Evolutionary conservation across 768 basidiomycete species (phyloP).

Genomic region (Boletus rufocinnamomeus): DNA sequence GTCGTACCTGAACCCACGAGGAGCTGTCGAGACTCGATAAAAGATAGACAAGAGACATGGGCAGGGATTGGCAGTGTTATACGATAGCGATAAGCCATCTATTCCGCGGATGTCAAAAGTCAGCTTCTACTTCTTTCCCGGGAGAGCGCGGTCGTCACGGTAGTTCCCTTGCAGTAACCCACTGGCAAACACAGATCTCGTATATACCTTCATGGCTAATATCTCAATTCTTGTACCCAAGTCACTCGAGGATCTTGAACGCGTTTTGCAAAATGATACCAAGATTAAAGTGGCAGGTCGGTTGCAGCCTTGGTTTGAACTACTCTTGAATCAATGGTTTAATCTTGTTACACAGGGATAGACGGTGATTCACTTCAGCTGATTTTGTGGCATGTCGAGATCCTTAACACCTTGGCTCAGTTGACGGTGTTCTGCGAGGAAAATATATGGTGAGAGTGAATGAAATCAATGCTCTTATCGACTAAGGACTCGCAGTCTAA

Average conservation of each 20-base stretch:
- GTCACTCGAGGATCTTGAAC: conserved; percentile 57
- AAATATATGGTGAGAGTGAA: conserved; percentile 74
- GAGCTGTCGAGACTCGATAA: conserved; percentile 49
- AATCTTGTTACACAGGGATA: conserved; percentile 43
- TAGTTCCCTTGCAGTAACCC: background rate
- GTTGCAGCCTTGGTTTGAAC: conserved; percentile 25
- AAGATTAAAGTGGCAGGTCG: conserved; percentile 94
- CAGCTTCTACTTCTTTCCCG: too few relatives aligned
- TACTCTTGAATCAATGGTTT: background rate
- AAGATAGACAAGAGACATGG: conserved; percentile 55
- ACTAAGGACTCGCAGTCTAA: conserved; percentile 62
- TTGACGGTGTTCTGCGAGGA: conserved; percentile 93
- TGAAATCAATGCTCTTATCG: conserved; percentile 2
- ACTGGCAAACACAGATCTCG: background rate
- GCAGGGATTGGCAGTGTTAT: conserved; percentile 44
- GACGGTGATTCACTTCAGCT: conserved; percentile 55
- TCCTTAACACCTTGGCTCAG: conserved; percentile 40
- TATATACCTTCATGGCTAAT: conserved; percentile 13
- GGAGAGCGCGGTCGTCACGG: too few relatives aligned
- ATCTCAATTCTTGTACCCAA: conserved; percentile 40
- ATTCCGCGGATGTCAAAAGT: background rate
- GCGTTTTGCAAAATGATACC: conserved; percentile 57
- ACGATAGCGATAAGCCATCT: conserved; percentile 17
- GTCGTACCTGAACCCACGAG: conserved; percentile 63
- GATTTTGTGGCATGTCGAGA: conserved; percentile 1